Percentiles rank a stretch among this genome's conserved stretches.
Evolutionary conservation across 768 basidiomycete species (phyloP).

Genomic region (Hericium rajendrae): DNA sequence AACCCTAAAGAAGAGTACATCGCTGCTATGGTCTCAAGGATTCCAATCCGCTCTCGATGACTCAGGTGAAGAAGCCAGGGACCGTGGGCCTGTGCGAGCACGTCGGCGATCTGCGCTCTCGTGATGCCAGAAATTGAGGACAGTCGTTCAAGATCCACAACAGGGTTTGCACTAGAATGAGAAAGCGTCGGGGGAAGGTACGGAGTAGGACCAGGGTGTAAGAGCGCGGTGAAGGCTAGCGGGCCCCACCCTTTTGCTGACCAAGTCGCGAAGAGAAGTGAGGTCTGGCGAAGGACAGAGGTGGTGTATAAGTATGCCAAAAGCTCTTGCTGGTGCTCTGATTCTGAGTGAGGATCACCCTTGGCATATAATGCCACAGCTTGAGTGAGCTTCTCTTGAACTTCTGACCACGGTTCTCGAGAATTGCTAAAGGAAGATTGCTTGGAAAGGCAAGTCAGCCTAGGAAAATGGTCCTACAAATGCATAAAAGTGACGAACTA

Average conservation of each 20-base stretch:
- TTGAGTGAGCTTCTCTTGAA: slow-evolving; percentile 60
- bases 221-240: slow-evolving; percentile 64
- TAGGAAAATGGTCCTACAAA: slow-evolving; percentile 1
- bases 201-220: slow-evolving; percentile 52
- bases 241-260: slow-evolving; percentile 84
- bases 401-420: slow-evolving; percentile 70
- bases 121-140: slow-evolving; percentile 61
- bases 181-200: slow-evolving; percentile 52
- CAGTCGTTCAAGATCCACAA: slow-evolving; percentile 49
- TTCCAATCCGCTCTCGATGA: slow-evolving; percentile 59
- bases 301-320: slow-evolving; percentile 59
- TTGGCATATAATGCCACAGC: slow-evolving; percentile 52
- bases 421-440: slow-evolving; percentile 8
- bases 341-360: slow-evolving; percentile 34
- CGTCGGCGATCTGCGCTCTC: slow-evolving; percentile 53
- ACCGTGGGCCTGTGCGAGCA: slow-evolving; percentile 69
- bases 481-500: slow-evolving; percentile 37
- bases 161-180: slow-evolving; percentile 28
- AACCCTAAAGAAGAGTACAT: slow-evolving; percentile 78
- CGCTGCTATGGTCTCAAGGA: slow-evolving; percentile 62
- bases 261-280: slow-evolving; percentile 71
- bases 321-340: slow-evolving; percentile 48
- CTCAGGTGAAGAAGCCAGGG: slow-evolving; percentile 82
- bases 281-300: slow-evolving; percentile 62
- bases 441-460: not conserved